A percentile compares a stretch with the other conserved stretches of the same genome.
Evolutionary conservation across 371 early-diverging fungal species (phyloP).

Genomic region (Smittium mucronatum): DNA sequence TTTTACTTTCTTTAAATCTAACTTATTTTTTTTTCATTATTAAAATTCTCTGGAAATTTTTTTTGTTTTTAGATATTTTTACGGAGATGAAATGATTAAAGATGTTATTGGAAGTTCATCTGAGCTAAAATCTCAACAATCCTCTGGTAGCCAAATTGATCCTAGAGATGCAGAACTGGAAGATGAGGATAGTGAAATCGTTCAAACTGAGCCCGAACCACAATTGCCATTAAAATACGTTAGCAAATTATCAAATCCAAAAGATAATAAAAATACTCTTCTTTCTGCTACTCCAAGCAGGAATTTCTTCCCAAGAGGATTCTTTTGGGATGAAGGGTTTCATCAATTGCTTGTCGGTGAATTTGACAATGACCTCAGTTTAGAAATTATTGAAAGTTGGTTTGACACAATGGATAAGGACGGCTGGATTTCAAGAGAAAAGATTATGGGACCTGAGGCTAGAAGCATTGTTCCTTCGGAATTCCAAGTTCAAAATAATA

Average conservation of each 20-base stretch:
- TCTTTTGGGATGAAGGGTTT: slow-evolving; percentile 95
- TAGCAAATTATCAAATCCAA: neutral
- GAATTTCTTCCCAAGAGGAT: slow-evolving; percentile 91
- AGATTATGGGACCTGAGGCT: slow-evolving; percentile 88
- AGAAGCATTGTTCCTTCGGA: slow-evolving; percentile 76
- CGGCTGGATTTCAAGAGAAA: slow-evolving; percentile 92
- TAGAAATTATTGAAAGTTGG: slow-evolving; percentile 76
- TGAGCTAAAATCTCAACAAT: no score
- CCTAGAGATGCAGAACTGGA: no score
- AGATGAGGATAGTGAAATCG: no score
- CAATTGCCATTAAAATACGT: no score
- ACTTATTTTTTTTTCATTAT: no score
- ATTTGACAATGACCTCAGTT: slow-evolving; percentile 78
- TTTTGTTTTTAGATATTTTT: slow-evolving; percentile 6
- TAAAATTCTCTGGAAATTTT: no score
- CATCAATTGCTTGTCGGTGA: slow-evolving; percentile 71
- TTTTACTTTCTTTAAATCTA: no score
- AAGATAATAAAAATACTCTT: slow-evolving; percentile 30
- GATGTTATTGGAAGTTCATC: neutral
- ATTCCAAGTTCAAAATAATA: slow-evolving; percentile 85
- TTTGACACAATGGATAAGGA: slow-evolving; percentile 57
- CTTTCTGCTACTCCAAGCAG: slow-evolving; percentile 83
- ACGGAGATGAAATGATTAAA: slow-evolving; percentile 7
- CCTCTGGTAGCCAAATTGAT: no score
- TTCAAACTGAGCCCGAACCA: no score